Evolutionary conservation across 1,284 basidiomycete species (phyloP).

Genomic region (Tilletia indica): DNA sequence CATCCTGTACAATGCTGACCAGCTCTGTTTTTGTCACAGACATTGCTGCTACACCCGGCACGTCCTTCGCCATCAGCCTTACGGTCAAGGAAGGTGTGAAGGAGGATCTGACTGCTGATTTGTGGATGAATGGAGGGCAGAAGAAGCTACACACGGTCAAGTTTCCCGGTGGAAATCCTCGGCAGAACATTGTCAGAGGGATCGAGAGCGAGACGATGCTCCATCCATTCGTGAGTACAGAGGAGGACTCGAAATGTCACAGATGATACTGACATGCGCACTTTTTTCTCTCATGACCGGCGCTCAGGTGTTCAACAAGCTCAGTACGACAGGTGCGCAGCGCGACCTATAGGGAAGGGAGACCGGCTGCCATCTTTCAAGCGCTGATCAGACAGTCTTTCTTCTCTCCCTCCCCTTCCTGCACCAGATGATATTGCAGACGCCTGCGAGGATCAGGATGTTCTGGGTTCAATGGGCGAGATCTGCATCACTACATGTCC

Average conservation of each 20-base stretch:
- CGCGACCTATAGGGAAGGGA: not conserved
- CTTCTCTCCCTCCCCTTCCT: not conserved
- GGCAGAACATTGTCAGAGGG: not conserved
- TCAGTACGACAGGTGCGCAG: not conserved
- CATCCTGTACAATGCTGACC: not conserved
- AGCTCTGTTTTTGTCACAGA: not conserved
- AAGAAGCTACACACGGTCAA: conserved; percentile 3
- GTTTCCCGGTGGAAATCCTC: not conserved
- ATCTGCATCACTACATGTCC: not conserved
- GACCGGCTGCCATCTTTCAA: too few relatives aligned
- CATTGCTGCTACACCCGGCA: not conserved
- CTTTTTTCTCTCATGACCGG: not conserved
- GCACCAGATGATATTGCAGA: not conserved
- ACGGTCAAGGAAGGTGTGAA: not conserved
- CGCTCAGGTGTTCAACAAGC: conserved; percentile 3
- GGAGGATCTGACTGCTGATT: not conserved
- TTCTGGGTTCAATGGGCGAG: conserved; percentile 1
- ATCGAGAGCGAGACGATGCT: not conserved
- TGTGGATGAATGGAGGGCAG: conserved; percentile 1
- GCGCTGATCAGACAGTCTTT: too few relatives aligned
- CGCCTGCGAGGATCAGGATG: not conserved
- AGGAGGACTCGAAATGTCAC: not conserved
- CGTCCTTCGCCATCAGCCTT: not conserved
- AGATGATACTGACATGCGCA: not conserved
- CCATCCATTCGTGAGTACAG: conserved; percentile 7